Evolutionary conservation across 176 grass and related monocot genomes (phyloP).

Genomic region (Aegilops tauschii): DNA sequence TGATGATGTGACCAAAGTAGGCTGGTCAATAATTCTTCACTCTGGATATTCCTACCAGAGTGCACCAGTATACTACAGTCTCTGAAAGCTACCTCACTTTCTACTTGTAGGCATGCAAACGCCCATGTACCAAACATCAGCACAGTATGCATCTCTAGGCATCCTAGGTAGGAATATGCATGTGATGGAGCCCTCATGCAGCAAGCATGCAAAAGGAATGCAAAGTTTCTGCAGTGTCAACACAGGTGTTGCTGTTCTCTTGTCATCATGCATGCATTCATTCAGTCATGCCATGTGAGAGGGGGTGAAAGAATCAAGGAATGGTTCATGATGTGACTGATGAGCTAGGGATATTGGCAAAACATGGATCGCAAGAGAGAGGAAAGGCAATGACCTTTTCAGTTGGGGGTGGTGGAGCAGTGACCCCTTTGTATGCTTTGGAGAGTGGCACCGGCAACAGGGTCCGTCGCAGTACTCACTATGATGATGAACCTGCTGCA

Average conservation of each 20-base stretch:
- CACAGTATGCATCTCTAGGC: background rate
- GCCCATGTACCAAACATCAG: background rate
- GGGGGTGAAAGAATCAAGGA: background rate
- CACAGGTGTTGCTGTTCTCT: constrained; percentile 12
- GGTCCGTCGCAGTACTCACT: constrained; percentile 24
- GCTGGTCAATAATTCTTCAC: background rate
- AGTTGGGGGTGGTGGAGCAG: constrained; percentile 31
- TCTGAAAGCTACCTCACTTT: constrained; percentile 5
- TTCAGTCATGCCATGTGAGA: background rate
- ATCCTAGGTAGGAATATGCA: constrained; percentile 16
- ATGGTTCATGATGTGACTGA: constrained; percentile 53
- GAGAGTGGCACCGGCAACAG: constrained; percentile 26
- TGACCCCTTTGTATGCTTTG: constrained; percentile 36
- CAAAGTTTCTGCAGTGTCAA: constrained; percentile 14
- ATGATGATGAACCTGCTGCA: constrained; percentile 40
- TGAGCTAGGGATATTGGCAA: constrained; percentile 14
- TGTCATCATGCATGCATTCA: constrained; percentile 12
- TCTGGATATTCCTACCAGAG: background rate
- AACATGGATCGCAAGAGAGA: background rate
- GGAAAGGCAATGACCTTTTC: constrained; percentile 53
- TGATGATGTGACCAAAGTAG: background rate
- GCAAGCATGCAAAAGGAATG: background rate
- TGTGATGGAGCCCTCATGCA: background rate
- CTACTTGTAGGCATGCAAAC: background rate
- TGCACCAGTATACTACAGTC: background rate